These are phyloP conservation scores for Fragaria vesca DNA, from an alignment of 306 rosid genomes.

Conservation along the genomic window DNA sequence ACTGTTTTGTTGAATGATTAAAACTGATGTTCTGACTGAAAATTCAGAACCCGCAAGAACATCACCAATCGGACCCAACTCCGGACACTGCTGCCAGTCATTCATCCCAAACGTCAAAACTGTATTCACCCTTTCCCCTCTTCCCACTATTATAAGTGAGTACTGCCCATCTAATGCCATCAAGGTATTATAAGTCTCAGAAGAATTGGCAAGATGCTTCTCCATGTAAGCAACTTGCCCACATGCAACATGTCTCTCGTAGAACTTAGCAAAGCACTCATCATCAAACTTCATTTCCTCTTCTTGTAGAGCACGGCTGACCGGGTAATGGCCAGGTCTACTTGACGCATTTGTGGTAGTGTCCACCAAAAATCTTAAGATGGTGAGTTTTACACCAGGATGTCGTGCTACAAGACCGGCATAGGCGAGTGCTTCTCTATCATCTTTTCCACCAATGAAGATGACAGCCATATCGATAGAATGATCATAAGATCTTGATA, in stretches of 20 bases:
- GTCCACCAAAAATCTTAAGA: conserved; percentile 72
- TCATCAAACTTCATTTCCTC: conserved; percentile 69
- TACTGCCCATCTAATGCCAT: conserved; percentile 76
- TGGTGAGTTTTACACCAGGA: conserved; percentile 70
- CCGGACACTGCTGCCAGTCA: conserved; percentile 95
- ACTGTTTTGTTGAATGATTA: conserved; percentile 76
- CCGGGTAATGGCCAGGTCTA: conserved; percentile 42
- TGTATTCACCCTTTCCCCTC: conserved; percentile 74
- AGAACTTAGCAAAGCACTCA: conserved; percentile 80
- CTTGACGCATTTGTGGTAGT: conserved; percentile 42
- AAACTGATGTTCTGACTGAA: conserved; percentile 53
- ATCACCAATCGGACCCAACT: conserved; percentile 92
- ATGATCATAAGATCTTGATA: conserved; percentile 36
- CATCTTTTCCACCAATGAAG: conserved; percentile 91
- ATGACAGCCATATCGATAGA: conserved; percentile 60
- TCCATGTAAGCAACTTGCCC: conserved; percentile 61
- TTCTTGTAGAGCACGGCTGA: conserved; percentile 52
- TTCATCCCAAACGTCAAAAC: conserved; percentile 77
- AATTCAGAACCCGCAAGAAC: conserved; percentile 91
- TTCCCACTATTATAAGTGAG: conserved; percentile 74
- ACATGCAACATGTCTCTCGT: conserved; percentile 53
- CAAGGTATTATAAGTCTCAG: conserved; percentile 68
- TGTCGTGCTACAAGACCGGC: conserved; percentile 66
- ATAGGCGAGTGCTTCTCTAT: conserved; percentile 80
- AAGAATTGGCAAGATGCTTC: conserved; percentile 72